These are phyloP conservation scores for Myrica gale DNA, from an alignment of 306 rosid species.

Conservation along the genomic window DNA sequence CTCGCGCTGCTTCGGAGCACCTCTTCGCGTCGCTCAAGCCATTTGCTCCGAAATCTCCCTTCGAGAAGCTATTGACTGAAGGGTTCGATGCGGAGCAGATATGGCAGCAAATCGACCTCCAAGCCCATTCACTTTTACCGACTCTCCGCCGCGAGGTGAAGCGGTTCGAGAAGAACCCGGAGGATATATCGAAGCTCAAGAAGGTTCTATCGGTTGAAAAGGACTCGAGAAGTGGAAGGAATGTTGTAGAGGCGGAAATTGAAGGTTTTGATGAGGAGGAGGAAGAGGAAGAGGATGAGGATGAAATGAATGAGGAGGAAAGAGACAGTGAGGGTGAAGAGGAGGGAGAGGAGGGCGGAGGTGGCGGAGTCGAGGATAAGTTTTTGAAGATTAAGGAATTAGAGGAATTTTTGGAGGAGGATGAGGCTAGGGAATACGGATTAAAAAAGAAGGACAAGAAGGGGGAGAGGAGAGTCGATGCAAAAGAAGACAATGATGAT, in stretches of 20 bases:
- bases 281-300: conserved; percentile 20
- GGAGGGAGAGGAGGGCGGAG: conserved; percentile 20
- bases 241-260: conserved; percentile 27
- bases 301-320: conserved; percentile 9
- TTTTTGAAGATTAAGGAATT: conserved; percentile 72
- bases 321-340: conserved; percentile 16
- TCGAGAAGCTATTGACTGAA: conserved; percentile 68
- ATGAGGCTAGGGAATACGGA: conserved; percentile 61
- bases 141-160: conserved; percentile 63
- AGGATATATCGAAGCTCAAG: conserved; percentile 44
- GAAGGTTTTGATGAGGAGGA: conserved; percentile 53
- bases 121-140: conserved; percentile 70
- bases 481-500: conserved; percentile 14
- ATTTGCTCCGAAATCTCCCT: conserved; percentile 59
- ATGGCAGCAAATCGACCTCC: conserved; percentile 96
- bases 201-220: conserved; percentile 29
- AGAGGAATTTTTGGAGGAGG: conserved; percentile 58
- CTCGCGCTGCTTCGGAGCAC: conserved; percentile 70
- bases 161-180: conserved; percentile 53
- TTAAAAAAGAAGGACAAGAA: conserved; percentile 27
- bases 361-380: conserved; percentile 63
- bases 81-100: conserved; percentile 94
- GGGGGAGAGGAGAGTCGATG: conserved; percentile 6
- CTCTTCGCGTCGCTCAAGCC: conserved; percentile 68
- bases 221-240: conserved; percentile 12